These are phyloP conservation scores for Tricholoma sp. DNA, from an alignment of 768 basidiomycete genomes.

Conservation along the genomic window DNA sequence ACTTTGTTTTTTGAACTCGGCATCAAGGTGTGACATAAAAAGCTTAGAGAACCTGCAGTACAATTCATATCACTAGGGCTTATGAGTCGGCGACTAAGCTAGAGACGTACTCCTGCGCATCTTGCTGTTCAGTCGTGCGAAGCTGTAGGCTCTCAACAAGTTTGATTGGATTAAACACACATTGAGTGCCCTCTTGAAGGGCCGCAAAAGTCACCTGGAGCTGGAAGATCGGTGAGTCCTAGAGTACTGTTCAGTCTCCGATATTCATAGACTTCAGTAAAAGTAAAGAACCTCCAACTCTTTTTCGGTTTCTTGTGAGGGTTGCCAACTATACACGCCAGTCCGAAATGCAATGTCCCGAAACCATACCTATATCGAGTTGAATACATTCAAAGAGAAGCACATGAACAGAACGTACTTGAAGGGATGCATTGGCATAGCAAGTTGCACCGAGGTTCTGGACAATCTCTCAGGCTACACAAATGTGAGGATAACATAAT, in stretches of 20 bases:
- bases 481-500: background rate
- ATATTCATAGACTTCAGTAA: background rate
- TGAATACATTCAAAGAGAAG: conserved; percentile 1
- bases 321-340: conserved; percentile 77
- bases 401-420: conserved; percentile 40
- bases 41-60: conserved; percentile 81
- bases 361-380: conserved; percentile 73
- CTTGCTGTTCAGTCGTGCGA: conserved; percentile 84
- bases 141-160: conserved; percentile 83
- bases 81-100: background rate
- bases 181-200: conserved; percentile 66
- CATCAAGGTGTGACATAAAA: conserved; percentile 85
- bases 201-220: conserved; percentile 81
- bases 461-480: conserved; percentile 1
- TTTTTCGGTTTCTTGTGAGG: conserved; percentile 43
- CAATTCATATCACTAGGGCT: background rate
- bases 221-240: conserved; percentile 79
- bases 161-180: conserved; percentile 76
- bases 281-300: conserved; percentile 29
- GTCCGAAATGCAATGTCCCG: conserved; percentile 76
- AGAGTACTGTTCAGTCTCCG: conserved; percentile 2
- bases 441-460: conserved; percentile 97
- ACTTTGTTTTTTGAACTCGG: conserved; percentile 81
- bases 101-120: conserved; percentile 82
- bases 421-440: conserved; percentile 93